These are phyloP conservation scores for Sporormia fimetaria DNA, from an alignment of 495 filamentous ascomycete species.

Conservation along the genomic window DNA sequence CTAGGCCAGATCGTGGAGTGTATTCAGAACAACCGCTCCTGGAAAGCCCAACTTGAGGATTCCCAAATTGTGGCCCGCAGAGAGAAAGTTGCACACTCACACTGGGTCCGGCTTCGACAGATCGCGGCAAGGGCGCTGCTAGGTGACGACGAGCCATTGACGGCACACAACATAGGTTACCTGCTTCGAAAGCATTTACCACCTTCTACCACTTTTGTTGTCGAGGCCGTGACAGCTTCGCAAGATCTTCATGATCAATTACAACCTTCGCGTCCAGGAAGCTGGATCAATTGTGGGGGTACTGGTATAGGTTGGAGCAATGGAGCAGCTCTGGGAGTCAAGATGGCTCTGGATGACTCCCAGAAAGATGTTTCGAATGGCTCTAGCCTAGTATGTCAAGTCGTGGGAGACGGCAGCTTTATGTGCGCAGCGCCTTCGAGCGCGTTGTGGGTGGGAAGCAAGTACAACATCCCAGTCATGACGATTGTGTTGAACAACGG, in stretches of 20 bases:
- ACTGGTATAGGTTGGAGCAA: slow-evolving; percentile 35
- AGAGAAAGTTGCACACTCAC: not conserved
- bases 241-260: slow-evolving; percentile 30
- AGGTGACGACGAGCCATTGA: slow-evolving; percentile 3
- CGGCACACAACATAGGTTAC: slow-evolving; percentile 21
- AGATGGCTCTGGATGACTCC: slow-evolving; percentile 33
- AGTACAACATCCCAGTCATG: slow-evolving; percentile 32
- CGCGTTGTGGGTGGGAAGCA: slow-evolving; percentile 31
- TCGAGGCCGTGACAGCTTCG: slow-evolving; percentile 32
- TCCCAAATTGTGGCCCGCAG: not conserved
- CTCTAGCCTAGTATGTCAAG: slow-evolving; percentile 22
- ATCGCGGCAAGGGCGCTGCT: slow-evolving; percentile 1
- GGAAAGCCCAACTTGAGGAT: not conserved
- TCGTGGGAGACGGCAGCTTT: slow-evolving; percentile 33
- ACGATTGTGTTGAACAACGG: slow-evolving; percentile 35
- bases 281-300: slow-evolving; percentile 33
- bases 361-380: too few species aligned
- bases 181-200: slow-evolving; percentile 24
- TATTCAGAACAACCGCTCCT: slow-evolving; percentile 16
- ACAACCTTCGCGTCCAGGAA: slow-evolving; percentile 27
- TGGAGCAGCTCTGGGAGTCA: slow-evolving; percentile 30
- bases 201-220: slow-evolving; percentile 37
- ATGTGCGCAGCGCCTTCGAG: slow-evolving; percentile 33
- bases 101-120: slow-evolving; percentile 1
- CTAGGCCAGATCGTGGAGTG: slow-evolving; percentile 29